phyloP scores from a whole-genome alignment of 1,284 basidiomycete genomes.

The Earliella scabrosa region DNA sequence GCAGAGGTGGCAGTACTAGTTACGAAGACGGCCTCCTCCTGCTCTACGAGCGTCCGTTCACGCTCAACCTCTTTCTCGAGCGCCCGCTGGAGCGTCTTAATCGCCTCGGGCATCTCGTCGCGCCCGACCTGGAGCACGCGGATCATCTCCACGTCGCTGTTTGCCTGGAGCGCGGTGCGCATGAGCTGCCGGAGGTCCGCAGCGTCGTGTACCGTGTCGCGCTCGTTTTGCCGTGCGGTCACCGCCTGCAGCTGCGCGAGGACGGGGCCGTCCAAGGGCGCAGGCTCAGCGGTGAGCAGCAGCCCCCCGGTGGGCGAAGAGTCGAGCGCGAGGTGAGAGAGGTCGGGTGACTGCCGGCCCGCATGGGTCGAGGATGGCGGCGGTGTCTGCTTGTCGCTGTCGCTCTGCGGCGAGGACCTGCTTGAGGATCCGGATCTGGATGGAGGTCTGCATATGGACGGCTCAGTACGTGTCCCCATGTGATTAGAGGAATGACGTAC shows the following conservation, averaged over 20 bases:
- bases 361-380: constrained; percentile 30
- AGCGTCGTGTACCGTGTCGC: no score
- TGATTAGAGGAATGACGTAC: constrained; percentile 1
- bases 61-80: no score
- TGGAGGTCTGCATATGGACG: constrained; percentile 39
- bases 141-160: constrained; percentile 68
- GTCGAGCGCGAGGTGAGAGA: constrained; percentile 4
- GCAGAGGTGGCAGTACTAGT: not conserved
- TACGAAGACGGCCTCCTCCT: constrained; percentile 21
- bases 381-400: constrained; percentile 35
- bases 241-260: no score
- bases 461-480: not conserved
- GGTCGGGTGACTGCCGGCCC: not conserved
- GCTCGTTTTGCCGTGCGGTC: no score
- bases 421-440: constrained; percentile 66
- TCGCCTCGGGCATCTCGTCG: constrained; percentile 78
- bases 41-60: constrained; percentile 26
- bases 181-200: no score
- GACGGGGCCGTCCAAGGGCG: constrained; percentile 18
- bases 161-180: constrained; percentile 57
- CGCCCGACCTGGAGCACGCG: constrained; percentile 63
- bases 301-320: constrained; percentile 17
- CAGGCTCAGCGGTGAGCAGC: constrained; percentile 18
- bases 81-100: no score
- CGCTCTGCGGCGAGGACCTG: constrained; percentile 49